Base-by-base conservation (phyloP, 1,284 basidiomycete species). In the Rhodotorula sp. region DNA sequence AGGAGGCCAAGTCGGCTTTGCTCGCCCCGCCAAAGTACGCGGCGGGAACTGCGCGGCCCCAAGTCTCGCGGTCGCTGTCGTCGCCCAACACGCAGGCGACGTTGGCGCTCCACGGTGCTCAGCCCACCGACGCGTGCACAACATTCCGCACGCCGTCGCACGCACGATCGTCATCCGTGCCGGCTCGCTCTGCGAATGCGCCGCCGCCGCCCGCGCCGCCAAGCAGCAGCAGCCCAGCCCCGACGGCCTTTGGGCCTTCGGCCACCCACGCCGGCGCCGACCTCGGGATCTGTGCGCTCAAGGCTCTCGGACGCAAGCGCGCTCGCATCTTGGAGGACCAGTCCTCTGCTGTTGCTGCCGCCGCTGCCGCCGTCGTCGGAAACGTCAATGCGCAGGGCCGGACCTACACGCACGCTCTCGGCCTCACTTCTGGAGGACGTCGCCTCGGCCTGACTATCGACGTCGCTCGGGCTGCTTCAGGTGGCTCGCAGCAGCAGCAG, bases 301-400 rank as follows among this genome's bases (percentile, higher is more conserved):
- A 55, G 18, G 74, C 69, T 0, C 69, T 75, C 49, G 74, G 68
- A 14, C 54, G 72, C 34, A 73, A 75, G 50, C 67, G 71, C 4
- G 71, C 66, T 0, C 61, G 62, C n/a, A 55, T 69, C 23, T 38
- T 69, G 48, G 70, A 64, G 58, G 60, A 57, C 19, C 54, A 56
- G 26, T 54, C 62, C 19, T 19, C 43, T n/a, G 12, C 50, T 48
- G n/a, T 49, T n/a, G 28, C 47, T 31, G 34, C 47, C 10, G 34
- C 15, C 43, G 45, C 23, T 31, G 28, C 28, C 60, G 34, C 58
- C 60, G 14, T 19, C 67, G 57, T 21, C 61, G 49, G 28, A 31
- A 43, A 34, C 61, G 49, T 48, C 59, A 54, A 10, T 43, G 38
- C 38, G 38, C 38, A 43, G 38, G 21, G 21, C n/a, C 23, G 50